Conservation (phyloP, 352 stramenopile genomes). For the Phytopythium vexans region DNA sequence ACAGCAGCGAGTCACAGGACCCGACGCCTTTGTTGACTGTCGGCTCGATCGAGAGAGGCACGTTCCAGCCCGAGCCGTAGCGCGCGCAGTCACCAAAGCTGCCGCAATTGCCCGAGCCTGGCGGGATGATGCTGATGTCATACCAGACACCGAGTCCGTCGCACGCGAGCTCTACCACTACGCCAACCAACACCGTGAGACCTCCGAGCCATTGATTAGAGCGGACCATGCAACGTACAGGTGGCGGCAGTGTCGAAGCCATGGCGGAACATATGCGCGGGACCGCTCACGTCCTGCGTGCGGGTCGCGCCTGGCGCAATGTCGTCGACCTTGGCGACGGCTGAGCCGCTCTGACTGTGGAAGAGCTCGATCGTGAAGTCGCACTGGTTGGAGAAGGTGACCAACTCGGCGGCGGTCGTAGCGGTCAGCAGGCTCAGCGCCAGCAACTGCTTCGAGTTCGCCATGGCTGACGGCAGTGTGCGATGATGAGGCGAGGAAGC, state of each 20-base stretch:
- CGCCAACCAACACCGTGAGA: conserved; percentile 7
- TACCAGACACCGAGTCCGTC: conserved; percentile 39
- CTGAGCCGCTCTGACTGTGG: conserved; percentile 30
- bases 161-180: conserved; percentile 24
- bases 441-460: too few relatives aligned
- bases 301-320: conserved; percentile 16
- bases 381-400: conserved; percentile 52
- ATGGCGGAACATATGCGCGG: conserved; percentile 55
- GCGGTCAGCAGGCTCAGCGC: too few relatives aligned
- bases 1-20: conserved; percentile 34
- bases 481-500: too few relatives aligned
- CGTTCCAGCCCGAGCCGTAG: conserved; percentile 48
- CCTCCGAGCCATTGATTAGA: background rate
- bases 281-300: conserved; percentile 16
- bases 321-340: conserved; percentile 10
- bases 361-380: conserved; percentile 27
- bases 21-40: conserved; percentile 17
- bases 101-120: conserved; percentile 20
- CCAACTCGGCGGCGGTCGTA: too few relatives aligned
- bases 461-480: too few relatives aligned
- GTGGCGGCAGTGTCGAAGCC: conserved; percentile 28
- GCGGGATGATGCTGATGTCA: conserved; percentile 64
- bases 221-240: conserved; percentile 13
- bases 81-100: conserved; percentile 35
- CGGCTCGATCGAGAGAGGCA: conserved; percentile 41